These are phyloP conservation scores for Diphasiastrum complanatum DNA, from an alignment of 83 land plant species.

Conservation along the genomic window DNA sequence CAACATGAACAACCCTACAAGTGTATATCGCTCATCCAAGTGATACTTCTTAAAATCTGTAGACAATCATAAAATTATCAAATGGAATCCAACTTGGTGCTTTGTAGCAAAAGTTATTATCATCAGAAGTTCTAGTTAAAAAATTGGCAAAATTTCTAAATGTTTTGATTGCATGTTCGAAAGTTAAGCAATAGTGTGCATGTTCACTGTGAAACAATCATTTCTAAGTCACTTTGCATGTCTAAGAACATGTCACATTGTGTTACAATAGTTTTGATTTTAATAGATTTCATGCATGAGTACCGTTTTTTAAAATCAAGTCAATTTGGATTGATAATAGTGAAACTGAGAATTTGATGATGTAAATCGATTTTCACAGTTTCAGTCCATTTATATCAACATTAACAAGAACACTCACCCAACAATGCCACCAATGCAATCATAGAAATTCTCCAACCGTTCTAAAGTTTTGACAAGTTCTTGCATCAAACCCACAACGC, in stretches of 20 bases:
- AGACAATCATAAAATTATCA: too few species aligned
- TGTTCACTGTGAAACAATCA: not conserved
- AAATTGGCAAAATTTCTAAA: too few species aligned
- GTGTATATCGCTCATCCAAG: too few species aligned
- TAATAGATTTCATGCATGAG: too few species aligned
- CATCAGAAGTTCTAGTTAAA: too few species aligned
- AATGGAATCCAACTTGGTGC: too few species aligned
- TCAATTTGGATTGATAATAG: not conserved
- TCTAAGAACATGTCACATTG: not conserved
- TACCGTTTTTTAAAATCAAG: too few species aligned
- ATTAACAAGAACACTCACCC: conserved; percentile 44
- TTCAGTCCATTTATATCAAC: not conserved
- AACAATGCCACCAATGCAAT: conserved; percentile 92
- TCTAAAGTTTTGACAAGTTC: conserved; percentile 48
- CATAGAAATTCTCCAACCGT: conserved; percentile 73
- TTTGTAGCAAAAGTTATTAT: too few species aligned
- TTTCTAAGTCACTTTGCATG: not conserved
- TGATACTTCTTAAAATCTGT: too few species aligned
- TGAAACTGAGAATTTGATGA: not conserved
- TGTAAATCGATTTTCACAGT: not conserved
- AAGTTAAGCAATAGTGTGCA: not conserved
- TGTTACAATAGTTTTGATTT: too few species aligned
- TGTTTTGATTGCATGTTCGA: conserved; percentile 6
- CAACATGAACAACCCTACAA: too few species aligned
- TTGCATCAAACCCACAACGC: conserved; percentile 28